Percentiles rank a stretch among this genome's conserved stretches.
Conservation (phyloP, 208 protist species). For the Crithidia fasciculata region DNA sequence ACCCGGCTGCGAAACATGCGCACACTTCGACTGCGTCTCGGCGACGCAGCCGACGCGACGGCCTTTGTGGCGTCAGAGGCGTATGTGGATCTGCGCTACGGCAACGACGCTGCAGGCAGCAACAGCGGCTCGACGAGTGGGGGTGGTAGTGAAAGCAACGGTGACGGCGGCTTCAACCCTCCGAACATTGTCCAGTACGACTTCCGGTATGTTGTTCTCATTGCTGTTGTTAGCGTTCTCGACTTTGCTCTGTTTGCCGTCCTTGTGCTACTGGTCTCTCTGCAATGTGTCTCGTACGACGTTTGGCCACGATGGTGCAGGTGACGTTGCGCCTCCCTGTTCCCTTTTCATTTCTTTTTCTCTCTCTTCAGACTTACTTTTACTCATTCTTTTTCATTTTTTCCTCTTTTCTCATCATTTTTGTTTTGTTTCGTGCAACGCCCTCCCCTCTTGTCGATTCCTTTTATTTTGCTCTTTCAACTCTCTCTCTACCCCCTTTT, state of each 20-base stretch:
- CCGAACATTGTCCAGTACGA: neutral
- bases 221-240: slow-evolving; percentile 13
- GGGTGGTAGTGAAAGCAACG: neutral
- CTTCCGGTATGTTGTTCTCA: slow-evolving; percentile 20
- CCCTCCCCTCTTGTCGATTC: neutral
- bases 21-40: slow-evolving; percentile 25
- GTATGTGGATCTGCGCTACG: slow-evolving; percentile 9
- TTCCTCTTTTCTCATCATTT: neutral
- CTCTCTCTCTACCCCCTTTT: too few species aligned
- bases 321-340: neutral
- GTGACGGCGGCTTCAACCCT: neutral
- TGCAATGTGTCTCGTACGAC: slow-evolving; percentile 5
- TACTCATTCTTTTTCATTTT: neutral
- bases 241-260: neutral
- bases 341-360: neutral
- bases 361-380: neutral
- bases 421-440: neutral
- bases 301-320: slow-evolving; percentile 11
- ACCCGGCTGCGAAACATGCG: slow-evolving; percentile 10
- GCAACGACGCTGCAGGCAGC: neutral
- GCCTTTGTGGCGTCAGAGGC: slow-evolving; percentile 16
- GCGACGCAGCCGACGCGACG: slow-evolving; percentile 5
- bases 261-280: slow-evolving; percentile 1
- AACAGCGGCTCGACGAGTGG: neutral
- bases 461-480: too few species aligned